These are phyloP conservation scores for Sporothrix luriei DNA, from an alignment of 2,329 filamentous ascomycete genomes.

Conservation along the genomic window DNA sequence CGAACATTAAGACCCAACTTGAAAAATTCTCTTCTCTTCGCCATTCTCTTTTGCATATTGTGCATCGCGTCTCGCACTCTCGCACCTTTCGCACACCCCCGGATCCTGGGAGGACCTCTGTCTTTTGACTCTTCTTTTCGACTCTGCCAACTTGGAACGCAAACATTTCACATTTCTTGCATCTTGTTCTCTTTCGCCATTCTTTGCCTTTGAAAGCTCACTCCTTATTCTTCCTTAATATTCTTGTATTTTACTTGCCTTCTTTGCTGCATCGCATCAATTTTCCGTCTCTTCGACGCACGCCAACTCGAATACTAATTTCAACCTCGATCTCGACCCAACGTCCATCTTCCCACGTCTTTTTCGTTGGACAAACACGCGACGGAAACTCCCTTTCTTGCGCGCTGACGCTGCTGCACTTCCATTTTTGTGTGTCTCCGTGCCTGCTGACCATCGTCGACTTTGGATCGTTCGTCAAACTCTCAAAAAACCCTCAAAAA, in stretches of 20 bases:
- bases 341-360: slow-evolving; percentile 1
- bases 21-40: slow-evolving; percentile 10
- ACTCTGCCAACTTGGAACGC: not conserved
- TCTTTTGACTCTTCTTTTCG: not conserved
- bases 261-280: not conserved
- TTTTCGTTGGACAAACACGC: slow-evolving; percentile 12
- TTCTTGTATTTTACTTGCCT: slow-evolving; percentile 5
- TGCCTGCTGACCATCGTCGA: slow-evolving; percentile 18
- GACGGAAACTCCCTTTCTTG: slow-evolving; percentile 20
- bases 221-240: slow-evolving; percentile 17
- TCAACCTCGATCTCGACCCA: not conserved
- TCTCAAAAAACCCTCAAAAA: slow-evolving; percentile 1
- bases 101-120: slow-evolving; percentile 24
- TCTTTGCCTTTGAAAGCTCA: slow-evolving; percentile 7
- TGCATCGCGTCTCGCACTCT: slow-evolving; percentile 13
- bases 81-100: not conserved
- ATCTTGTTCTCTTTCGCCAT: not conserved
- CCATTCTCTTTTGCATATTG: not conserved
- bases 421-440: slow-evolving; percentile 19
- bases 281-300: not conserved
- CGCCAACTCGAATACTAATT: not conserved
- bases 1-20: not conserved
- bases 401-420: slow-evolving; percentile 33
- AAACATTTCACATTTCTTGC: not conserved
- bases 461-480: slow-evolving; percentile 6